These are phyloP conservation scores for Ceratocystis albifundus DNA, from an alignment of 2,329 filamentous ascomycete species.

Conservation along the genomic window DNA sequence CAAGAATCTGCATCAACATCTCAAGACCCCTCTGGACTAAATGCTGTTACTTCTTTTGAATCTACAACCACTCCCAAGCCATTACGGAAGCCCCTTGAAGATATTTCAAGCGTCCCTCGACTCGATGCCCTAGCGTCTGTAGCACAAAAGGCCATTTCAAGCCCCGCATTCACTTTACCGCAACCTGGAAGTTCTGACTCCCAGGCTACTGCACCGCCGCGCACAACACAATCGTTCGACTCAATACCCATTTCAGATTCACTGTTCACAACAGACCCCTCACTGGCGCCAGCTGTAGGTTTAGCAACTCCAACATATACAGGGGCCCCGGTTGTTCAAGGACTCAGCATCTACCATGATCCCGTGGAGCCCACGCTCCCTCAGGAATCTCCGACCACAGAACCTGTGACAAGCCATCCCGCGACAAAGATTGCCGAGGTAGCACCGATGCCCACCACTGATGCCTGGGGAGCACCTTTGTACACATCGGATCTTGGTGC, in stretches of 20 bases:
- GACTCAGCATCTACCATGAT: constrained; percentile 1
- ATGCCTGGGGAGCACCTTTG: constrained; percentile 13
- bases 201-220: background rate
- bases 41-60: background rate
- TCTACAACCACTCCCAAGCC: background rate
- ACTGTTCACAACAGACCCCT: background rate
- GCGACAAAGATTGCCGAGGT: background rate
- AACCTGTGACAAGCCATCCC: background rate
- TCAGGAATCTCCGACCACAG: background rate
- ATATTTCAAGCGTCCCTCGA: background rate
- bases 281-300: background rate
- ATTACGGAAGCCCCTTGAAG: background rate
- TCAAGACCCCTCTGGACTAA: background rate
- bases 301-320: background rate
- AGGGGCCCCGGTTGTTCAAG: background rate
- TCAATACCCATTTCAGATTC: background rate
- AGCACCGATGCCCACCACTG: background rate
- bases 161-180: background rate
- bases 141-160: constrained; percentile 9
- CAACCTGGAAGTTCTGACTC: constrained; percentile 2
- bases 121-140: constrained; percentile 4
- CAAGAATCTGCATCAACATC: background rate
- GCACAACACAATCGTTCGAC: background rate
- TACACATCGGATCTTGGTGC: background rate
- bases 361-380: background rate